Percentiles rank a stretch among this genome's conserved stretches.
Conservation (phyloP, 768 basidiomycete genomes). For the Phaeotremella skinneri region DNA sequence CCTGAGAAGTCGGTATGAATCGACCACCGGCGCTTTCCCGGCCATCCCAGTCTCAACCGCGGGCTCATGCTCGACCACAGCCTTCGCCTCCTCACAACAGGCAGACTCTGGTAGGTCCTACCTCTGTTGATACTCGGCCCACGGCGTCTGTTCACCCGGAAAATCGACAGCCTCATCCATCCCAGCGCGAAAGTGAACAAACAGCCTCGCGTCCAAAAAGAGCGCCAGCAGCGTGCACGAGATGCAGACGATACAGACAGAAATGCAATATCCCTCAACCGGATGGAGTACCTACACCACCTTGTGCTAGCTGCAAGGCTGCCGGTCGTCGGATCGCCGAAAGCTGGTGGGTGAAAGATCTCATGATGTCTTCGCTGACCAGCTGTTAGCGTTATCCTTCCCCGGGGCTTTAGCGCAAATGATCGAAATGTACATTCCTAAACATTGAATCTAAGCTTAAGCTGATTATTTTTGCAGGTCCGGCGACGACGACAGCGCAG, state of each 20-base stretch:
- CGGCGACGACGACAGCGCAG: neutral
- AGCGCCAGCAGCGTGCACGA: constrained; percentile 9
- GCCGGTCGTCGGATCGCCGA: neutral
- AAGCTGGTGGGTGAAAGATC: neutral
- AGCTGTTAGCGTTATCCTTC: neutral
- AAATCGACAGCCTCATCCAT: neutral
- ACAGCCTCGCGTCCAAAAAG: constrained; percentile 1
- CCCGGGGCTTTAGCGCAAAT: constrained; percentile 1
- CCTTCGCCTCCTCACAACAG: too few species aligned
- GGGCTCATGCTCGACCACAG: too few species aligned
- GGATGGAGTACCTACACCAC: neutral
- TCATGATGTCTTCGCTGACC: neutral
- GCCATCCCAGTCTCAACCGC: too few species aligned
- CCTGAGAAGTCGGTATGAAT: too few species aligned
- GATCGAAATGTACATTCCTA: constrained; percentile 5
- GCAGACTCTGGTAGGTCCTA: too few species aligned
- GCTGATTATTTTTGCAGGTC: neutral
- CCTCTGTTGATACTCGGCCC: too few species aligned
- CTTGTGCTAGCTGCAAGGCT: neutral
- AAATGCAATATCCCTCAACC: neutral
- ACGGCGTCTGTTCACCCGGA: neutral
- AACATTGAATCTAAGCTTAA: neutral
- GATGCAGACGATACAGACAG: constrained; percentile 7
- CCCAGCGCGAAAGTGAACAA: neutral
- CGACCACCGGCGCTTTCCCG: too few species aligned